phyloP scores from a whole-genome alignment of 225 moss, liverwort and hornwort species.

The Physcomitrellopsis africana region DNA sequence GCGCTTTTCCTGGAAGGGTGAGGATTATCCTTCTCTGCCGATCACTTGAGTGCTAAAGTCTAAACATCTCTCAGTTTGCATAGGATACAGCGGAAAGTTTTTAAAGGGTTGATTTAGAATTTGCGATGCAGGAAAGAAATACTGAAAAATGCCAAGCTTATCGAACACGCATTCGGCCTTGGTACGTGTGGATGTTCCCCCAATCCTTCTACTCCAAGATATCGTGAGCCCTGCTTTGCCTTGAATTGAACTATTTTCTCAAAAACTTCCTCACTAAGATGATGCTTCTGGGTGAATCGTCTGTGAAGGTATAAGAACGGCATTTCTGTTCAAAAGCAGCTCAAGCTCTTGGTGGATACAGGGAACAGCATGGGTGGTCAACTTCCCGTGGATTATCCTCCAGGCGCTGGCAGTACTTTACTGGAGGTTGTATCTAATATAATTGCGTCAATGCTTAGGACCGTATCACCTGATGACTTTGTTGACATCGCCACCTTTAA shows the following conservation, averaged over 20 bases:
- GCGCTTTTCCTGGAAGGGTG: conserved; percentile 33
- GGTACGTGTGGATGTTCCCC: conserved; percentile 4
- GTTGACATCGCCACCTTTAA: conserved; percentile 22
- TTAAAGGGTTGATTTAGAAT: conserved; percentile 7
- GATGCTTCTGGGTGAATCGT: not conserved
- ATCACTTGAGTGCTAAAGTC: not conserved
- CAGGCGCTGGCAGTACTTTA: not conserved
- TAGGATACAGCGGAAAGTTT: no score
- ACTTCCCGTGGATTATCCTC: not conserved
- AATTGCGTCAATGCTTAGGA: conserved; percentile 1
- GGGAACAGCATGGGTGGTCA: not conserved
- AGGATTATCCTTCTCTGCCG: conserved; percentile 3
- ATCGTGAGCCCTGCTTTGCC: not conserved
- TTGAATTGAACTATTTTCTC: not conserved
- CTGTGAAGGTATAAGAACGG: conserved; percentile 27
- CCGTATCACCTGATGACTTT: conserved; percentile 21
- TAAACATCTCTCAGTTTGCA: not conserved
- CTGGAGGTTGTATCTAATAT: conserved; percentile 20
- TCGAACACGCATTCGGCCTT: conserved; percentile 1
- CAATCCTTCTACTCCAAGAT: not conserved
- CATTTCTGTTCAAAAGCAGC: conserved; percentile 27
- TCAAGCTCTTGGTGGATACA: conserved; percentile 30
- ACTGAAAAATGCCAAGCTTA: not conserved
- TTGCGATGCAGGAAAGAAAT: conserved; percentile 13
- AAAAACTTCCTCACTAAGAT: not conserved